Evolutionary conservation across 1,139 yeast genomes (phyloP).

Genomic region (Yamadazyma aaseri): DNA sequence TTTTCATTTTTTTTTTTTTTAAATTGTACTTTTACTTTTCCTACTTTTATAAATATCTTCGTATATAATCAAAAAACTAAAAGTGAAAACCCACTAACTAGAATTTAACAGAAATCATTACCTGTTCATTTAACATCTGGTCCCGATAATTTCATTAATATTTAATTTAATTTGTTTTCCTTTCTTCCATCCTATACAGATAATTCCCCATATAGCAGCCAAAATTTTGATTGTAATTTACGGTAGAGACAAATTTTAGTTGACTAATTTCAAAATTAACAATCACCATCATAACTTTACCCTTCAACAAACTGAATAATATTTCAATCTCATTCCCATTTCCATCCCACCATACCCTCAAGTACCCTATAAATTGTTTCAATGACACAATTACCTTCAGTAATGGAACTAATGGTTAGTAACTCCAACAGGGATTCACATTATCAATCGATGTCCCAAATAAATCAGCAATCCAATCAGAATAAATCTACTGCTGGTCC

Average conservation of each 20-base stretch:
- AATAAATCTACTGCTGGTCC: background rate
- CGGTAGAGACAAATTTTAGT: too few relatives aligned
- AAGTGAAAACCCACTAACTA: too few relatives aligned
- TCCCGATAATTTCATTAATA: too few relatives aligned
- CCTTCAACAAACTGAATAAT: background rate
- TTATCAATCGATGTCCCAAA: background rate
- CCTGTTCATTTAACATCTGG: too few relatives aligned
- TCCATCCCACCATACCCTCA: constrained; percentile 2
- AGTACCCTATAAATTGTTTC: background rate
- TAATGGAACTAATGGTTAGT: constrained; percentile 17
- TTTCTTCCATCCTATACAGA: too few relatives aligned
- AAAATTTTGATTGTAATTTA: too few relatives aligned
- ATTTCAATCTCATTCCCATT: background rate
- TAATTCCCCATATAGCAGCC: too few relatives aligned
- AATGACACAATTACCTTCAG: constrained; percentile 23
- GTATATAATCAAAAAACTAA: constrained; percentile 4
- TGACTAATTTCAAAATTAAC: too few relatives aligned
- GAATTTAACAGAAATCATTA: too few relatives aligned
- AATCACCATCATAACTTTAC: background rate
- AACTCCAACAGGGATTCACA: background rate
- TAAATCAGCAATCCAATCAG: background rate
- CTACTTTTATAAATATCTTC: constrained; percentile 5
- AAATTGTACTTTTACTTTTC: constrained; percentile 1
- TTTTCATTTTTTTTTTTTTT: background rate
- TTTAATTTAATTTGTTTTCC: too few relatives aligned